A percentile compares a stretch with the other conserved stretches of the same genome.
Conservation (phyloP, 108 stramenopile species). For the Cyclotella kingstonii region DNA sequence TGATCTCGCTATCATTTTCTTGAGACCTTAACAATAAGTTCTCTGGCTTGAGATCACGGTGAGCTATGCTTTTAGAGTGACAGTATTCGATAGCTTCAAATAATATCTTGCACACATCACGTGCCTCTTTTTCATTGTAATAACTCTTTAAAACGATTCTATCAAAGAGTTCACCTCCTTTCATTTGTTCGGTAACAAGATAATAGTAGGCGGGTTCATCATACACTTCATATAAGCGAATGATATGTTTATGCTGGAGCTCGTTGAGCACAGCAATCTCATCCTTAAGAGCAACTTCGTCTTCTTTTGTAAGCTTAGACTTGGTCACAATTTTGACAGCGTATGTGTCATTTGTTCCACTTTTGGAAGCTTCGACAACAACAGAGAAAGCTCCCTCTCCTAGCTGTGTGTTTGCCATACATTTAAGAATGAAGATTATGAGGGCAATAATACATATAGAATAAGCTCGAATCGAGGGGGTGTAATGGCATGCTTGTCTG, state of each 20-base stretch:
- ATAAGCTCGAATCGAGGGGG: not conserved
- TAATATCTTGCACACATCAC: conserved; percentile 46
- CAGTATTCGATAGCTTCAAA: conserved; percentile 66
- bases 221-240: conserved; percentile 65
- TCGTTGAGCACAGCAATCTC: conserved; percentile 42
- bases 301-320: conserved; percentile 76
- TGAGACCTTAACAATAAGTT: conserved; percentile 66
- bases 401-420: conserved; percentile 13
- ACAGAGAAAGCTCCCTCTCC: conserved; percentile 51
- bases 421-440: not conserved
- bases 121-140: conserved; percentile 61
- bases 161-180: conserved; percentile 71
- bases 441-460: not conserved
- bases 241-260: conserved; percentile 42
- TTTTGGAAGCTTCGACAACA: conserved; percentile 43
- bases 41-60: conserved; percentile 74
- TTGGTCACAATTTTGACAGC: conserved; percentile 87
- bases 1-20: conserved; percentile 86
- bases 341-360: conserved; percentile 53
- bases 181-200: conserved; percentile 65
- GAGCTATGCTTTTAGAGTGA: conserved; percentile 58
- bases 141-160: conserved; percentile 62
- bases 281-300: conserved; percentile 79
- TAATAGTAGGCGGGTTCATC: conserved; percentile 60
- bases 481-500: too few species aligned